phyloP scores from a whole-genome alignment of 23 red algal species.

The Gracilariopsis chorda region DNA sequence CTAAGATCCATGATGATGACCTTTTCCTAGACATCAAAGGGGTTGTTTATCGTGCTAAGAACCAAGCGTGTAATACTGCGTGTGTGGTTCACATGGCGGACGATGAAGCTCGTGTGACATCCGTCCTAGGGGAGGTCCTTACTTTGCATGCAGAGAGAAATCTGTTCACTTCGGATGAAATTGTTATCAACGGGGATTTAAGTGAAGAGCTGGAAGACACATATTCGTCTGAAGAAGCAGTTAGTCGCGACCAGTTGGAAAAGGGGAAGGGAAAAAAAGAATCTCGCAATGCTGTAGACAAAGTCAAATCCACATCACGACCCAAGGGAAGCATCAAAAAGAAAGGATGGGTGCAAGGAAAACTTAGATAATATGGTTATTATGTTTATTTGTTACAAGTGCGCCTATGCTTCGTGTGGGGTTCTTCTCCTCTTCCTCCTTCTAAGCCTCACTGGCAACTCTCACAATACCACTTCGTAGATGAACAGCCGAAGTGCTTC shows the following conservation, averaged over 20 bases:
- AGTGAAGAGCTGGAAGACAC: not conserved
- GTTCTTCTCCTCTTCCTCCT: no score
- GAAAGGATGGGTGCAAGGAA: no score
- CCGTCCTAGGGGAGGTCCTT: conserved; percentile 49
- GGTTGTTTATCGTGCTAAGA: conserved; percentile 15
- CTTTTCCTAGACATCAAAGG: conserved; percentile 71
- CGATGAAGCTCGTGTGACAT: conserved; percentile 62
- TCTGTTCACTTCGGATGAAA: conserved; percentile 40
- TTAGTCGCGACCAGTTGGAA: not conserved
- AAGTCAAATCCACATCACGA: no score
- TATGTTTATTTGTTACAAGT: no score
- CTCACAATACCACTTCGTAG: no score
- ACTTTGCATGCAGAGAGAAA: conserved; percentile 27
- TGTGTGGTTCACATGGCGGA: conserved; percentile 58
- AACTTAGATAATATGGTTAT: no score
- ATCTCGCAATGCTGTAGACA: no score
- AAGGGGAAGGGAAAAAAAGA: not conserved
- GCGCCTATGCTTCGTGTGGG: no score
- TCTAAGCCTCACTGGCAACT: no score
- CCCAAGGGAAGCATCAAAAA: no score
- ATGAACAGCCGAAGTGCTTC: no score
- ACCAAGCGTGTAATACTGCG: conserved; percentile 23
- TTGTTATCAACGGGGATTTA: conserved; percentile 38
- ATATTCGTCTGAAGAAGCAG: not conserved
- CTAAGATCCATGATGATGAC: conserved; percentile 31